phyloP scores from a whole-genome alignment of 2,329 filamentous ascomycete species.

The Ilyonectria sp. region DNA sequence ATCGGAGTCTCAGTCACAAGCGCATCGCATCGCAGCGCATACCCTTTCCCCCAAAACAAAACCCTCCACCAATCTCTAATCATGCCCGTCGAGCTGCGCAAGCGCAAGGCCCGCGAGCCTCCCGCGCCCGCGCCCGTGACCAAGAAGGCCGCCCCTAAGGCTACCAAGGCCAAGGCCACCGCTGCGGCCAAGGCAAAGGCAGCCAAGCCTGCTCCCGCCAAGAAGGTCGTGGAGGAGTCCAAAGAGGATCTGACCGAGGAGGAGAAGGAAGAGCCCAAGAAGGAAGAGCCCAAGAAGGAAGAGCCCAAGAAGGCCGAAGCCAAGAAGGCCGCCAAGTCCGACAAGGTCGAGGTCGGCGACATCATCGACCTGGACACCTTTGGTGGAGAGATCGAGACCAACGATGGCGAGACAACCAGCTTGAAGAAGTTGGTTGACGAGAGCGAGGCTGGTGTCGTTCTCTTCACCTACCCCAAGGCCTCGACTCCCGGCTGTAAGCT shows the following conservation, averaged over 20 bases:
- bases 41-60: conserved; percentile 19
- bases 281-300: conserved; percentile 41
- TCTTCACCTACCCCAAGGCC: conserved; percentile 97
- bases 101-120: conserved; percentile 71
- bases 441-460: conserved; percentile 87
- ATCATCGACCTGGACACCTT: conserved; percentile 71
- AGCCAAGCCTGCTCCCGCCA: conserved; percentile 54
- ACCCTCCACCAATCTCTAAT: conserved; percentile 22
- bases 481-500: conserved; percentile 93
- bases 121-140: conserved; percentile 60
- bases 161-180: conserved; percentile 54
- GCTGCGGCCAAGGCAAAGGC: conserved; percentile 51
- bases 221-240: conserved; percentile 46
- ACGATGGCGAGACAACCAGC: conserved; percentile 86
- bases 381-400: conserved; percentile 83
- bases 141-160: conserved; percentile 55
- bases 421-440: conserved; percentile 85
- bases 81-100: conserved; percentile 73
- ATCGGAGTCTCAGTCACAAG: conserved; percentile 24
- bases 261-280: conserved; percentile 31
- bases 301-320: conserved; percentile 41
- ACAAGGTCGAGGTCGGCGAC: conserved; percentile 68
- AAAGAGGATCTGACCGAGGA: conserved; percentile 31
- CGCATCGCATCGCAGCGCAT: conserved; percentile 24
- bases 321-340: conserved; percentile 50